Evolutionary conservation across 176 grass and related monocot genomes (phyloP).

Genomic region (Zoysia japonica): DNA sequence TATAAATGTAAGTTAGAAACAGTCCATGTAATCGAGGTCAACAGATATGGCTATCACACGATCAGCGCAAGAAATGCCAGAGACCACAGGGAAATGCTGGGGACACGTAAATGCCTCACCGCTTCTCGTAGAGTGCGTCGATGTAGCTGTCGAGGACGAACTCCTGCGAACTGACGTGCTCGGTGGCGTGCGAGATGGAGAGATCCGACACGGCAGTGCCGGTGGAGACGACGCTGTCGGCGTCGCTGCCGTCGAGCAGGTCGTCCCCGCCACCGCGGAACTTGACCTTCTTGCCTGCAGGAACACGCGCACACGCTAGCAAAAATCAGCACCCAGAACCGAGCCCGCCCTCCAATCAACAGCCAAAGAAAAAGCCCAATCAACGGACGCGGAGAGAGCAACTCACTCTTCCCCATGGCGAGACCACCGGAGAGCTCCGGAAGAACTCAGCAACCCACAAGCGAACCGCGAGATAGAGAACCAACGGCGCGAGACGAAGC

Average conservation of each 20-base stretch:
- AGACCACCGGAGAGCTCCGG: neutral
- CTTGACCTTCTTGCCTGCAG: slow-evolving; percentile 52
- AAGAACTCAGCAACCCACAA: neutral
- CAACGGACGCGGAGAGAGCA: neutral
- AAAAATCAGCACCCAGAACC: slow-evolving; percentile 21
- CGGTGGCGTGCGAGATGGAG: slow-evolving; percentile 64
- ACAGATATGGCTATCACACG: neutral
- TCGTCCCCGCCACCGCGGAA: slow-evolving; percentile 52
- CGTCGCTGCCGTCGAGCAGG: slow-evolving; percentile 85
- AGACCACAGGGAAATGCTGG: neutral
- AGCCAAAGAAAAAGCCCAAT: neutral
- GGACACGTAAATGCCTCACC: slow-evolving; percentile 38
- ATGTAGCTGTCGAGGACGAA: slow-evolving; percentile 82
- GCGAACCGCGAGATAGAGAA: neutral
- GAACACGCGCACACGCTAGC: neutral
- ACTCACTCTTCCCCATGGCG: slow-evolving; percentile 58
- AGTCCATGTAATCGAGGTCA: neutral
- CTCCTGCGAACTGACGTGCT: slow-evolving; percentile 74
- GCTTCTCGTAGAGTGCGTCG: slow-evolving; percentile 93
- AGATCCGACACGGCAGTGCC: slow-evolving; percentile 47
- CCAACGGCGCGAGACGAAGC: neutral
- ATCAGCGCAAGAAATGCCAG: neutral
- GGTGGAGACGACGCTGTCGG: slow-evolving; percentile 76
- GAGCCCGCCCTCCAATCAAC: neutral
- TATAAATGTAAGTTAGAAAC: neutral